Conservation (phyloP, 768 basidiomycete species). For the Holtermanniella nyarrowii region DNA sequence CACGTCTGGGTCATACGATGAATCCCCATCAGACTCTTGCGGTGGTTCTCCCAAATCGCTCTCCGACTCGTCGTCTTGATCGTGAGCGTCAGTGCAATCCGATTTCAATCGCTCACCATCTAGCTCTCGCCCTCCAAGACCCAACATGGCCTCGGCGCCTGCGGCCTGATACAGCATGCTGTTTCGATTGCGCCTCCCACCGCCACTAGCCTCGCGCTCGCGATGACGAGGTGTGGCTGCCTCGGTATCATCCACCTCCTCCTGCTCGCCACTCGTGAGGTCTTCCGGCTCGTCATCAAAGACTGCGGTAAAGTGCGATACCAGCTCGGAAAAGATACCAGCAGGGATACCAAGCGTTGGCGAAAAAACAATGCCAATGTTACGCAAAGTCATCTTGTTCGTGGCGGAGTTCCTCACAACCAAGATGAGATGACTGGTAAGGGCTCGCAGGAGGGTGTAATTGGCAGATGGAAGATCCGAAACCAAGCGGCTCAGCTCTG, state of each 20-base stretch:
- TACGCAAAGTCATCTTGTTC: constrained; percentile 98
- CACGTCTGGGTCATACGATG: background rate
- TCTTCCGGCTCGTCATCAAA: constrained; percentile 60
- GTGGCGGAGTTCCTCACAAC: constrained; percentile 79
- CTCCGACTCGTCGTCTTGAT: background rate
- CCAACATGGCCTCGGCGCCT: constrained; percentile 27
- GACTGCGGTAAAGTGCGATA: constrained; percentile 83
- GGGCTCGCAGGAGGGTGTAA: constrained; percentile 83
- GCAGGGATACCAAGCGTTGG: constrained; percentile 97
- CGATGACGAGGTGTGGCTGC: background rate
- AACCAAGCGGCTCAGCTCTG: constrained; percentile 75
- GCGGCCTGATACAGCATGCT: constrained; percentile 33
- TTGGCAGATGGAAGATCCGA: constrained; percentile 80
- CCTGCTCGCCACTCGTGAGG: background rate
- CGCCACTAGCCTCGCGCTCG: constrained; percentile 13
- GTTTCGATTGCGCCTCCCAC: constrained; percentile 26
- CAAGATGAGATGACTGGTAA: constrained; percentile 87
- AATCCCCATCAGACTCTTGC: background rate
- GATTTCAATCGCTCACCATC: constrained; percentile 3
- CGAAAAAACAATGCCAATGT: constrained; percentile 96
- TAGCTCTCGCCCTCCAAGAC: constrained; percentile 23
- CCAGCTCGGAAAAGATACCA: constrained; percentile 87
- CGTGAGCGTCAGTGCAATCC: background rate
- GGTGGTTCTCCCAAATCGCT: background rate
- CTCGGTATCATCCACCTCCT: background rate